Percentiles rank a stretch among this genome's conserved stretches.
Evolutionary conservation across 202 grass and related monocot genomes (phyloP).

Genomic region (Elaeis oleifera): DNA sequence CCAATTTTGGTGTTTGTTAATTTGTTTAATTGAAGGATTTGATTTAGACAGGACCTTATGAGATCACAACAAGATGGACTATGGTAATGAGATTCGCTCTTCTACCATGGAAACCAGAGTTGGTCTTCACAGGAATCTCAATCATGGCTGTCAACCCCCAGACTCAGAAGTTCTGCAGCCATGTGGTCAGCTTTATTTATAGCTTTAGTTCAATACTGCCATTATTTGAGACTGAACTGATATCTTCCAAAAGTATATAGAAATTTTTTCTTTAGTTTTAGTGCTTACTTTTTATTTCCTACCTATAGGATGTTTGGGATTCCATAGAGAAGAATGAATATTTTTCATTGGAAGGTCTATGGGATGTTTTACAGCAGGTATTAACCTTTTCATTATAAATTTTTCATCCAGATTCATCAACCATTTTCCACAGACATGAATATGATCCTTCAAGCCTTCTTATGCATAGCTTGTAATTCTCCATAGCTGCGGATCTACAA

Average conservation of each 20-base stretch:
- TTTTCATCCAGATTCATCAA: not conserved
- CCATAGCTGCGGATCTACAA: constrained; percentile 70
- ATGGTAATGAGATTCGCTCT: constrained; percentile 89
- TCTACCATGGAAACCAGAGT: constrained; percentile 77
- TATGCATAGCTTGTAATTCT: constrained; percentile 28
- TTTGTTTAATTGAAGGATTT: constrained; percentile 23
- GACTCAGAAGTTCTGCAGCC: constrained; percentile 76
- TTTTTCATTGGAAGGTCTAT: constrained; percentile 75
- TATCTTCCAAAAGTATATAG: too few species aligned
- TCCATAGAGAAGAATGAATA: constrained; percentile 80
- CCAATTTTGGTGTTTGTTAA: not conserved
- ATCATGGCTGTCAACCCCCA: constrained; percentile 82
- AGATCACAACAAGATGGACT: constrained; percentile 93
- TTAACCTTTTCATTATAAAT: constrained; percentile 1
- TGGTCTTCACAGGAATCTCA: constrained; percentile 75
- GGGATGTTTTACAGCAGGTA: constrained; percentile 84
- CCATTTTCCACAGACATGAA: not conserved
- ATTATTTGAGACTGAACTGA: too few species aligned
- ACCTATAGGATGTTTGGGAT: constrained; percentile 80
- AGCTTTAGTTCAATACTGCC: too few species aligned
- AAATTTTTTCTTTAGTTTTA: too few species aligned
- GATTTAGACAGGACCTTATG: constrained; percentile 80
- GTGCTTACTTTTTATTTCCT: not conserved
- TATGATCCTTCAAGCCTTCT: constrained; percentile 12
- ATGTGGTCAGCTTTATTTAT: constrained; percentile 53